These are phyloP conservation scores for Sugiyamaella lignohabitans DNA, from an alignment of 805 yeast genomes.

Conservation along the genomic window DNA sequence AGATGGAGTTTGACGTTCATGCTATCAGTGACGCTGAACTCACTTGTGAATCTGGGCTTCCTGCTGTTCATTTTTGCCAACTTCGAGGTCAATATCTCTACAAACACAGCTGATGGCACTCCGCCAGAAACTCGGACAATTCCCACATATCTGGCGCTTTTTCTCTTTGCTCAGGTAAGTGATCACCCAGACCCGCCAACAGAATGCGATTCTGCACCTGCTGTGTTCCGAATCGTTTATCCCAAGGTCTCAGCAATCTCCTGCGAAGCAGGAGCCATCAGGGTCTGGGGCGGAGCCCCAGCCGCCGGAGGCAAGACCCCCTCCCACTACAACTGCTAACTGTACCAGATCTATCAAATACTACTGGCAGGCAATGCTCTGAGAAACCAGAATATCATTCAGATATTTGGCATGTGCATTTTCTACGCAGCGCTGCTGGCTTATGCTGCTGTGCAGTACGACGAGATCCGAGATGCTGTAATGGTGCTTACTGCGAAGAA, in stretches of 20 bases:
- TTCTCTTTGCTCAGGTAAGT: slow-evolving; percentile 39
- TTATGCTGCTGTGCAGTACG: slow-evolving; percentile 43
- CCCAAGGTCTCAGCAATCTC: too few species aligned
- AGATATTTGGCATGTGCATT: slow-evolving; percentile 32
- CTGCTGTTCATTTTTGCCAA: slow-evolving; percentile 29
- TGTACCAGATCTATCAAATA: slow-evolving; percentile 33
- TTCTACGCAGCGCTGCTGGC: slow-evolving; percentile 41
- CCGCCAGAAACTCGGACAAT: slow-evolving; percentile 26
- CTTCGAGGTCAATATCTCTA: slow-evolving; percentile 23
- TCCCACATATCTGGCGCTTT: slow-evolving; percentile 41
- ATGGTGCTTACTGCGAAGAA: slow-evolving; percentile 13
- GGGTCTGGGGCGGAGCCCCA: too few species aligned
- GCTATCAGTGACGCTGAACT: slow-evolving; percentile 6
- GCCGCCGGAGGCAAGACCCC: not conserved
- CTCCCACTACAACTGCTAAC: not conserved
- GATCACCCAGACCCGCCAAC: not conserved
- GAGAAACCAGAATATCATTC: slow-evolving; percentile 35
- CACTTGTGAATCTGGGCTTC: slow-evolving; percentile 25
- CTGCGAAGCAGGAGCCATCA: too few species aligned
- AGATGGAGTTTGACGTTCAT: slow-evolving; percentile 17
- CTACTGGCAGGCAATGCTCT: slow-evolving; percentile 37
- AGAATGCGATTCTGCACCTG: too few species aligned
- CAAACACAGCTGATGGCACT: slow-evolving; percentile 11
- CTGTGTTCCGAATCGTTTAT: too few species aligned
- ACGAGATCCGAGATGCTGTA: slow-evolving; percentile 33